phyloP scores from a whole-genome alignment of 2,329 filamentous ascomycete genomes.

The Pleoardoris graminearum region DNA sequence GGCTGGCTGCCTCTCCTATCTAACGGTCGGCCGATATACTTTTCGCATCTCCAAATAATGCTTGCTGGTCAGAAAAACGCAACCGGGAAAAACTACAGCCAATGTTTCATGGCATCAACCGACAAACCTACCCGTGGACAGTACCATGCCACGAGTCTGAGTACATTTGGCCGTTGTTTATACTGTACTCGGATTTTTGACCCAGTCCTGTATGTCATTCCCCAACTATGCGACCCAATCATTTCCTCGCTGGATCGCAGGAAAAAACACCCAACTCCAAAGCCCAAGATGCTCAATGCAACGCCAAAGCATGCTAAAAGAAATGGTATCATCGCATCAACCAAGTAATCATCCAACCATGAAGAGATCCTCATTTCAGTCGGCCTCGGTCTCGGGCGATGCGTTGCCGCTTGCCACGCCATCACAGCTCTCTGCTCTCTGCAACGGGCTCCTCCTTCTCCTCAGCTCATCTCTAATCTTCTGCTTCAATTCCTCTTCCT shows the following conservation, averaged over 20 bases:
- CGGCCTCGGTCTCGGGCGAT: constrained; percentile 16
- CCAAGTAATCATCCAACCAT: constrained; percentile 12
- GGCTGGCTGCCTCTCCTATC: neutral
- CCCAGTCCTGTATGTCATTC: neutral
- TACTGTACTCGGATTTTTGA: too few relatives aligned
- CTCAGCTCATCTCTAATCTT: constrained; percentile 15
- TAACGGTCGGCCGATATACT: neutral
- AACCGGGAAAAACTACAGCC: too few relatives aligned
- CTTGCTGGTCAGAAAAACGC: too few relatives aligned
- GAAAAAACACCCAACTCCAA: constrained; percentile 1
- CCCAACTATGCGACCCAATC: neutral
- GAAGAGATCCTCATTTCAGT: constrained; percentile 13
- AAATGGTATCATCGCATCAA: constrained; percentile 14
- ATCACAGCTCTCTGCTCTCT: constrained; percentile 37
- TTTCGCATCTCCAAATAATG: neutral
- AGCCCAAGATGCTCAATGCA: constrained; percentile 4
- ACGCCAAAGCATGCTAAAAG: constrained; percentile 4
- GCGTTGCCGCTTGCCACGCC: constrained; percentile 15
- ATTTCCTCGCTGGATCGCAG: neutral
- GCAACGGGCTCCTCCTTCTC: constrained; percentile 36
- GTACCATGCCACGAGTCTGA: too few relatives aligned
- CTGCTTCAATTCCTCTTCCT: constrained; percentile 12
- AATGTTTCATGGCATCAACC: too few relatives aligned
- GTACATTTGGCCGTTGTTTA: too few relatives aligned
- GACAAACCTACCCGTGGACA: too few relatives aligned